Evolutionary conservation across 495 filamentous ascomycete genomes (phyloP).

Genomic region (Letharia lupina): DNA sequence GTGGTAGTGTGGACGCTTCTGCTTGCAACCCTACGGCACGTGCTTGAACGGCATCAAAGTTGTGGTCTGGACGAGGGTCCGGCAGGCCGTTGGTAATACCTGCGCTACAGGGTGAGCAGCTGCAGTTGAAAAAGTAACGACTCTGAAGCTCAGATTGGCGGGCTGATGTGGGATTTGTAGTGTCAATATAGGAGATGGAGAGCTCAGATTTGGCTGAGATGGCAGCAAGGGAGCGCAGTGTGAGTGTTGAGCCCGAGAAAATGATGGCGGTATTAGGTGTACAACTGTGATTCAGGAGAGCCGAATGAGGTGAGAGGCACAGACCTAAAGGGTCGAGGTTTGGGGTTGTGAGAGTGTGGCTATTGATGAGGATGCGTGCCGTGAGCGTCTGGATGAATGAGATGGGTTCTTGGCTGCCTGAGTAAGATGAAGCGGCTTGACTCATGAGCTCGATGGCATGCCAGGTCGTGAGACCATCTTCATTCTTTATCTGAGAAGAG

Average conservation of each 20-base stretch:
- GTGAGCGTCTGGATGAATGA: constrained; percentile 51
- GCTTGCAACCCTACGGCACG: constrained; percentile 24
- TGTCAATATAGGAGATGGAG: constrained; percentile 61
- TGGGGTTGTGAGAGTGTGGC: constrained; percentile 51
- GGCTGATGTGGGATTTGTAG: constrained; percentile 39
- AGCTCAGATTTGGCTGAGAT: constrained; percentile 53
- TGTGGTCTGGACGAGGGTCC: constrained; percentile 13
- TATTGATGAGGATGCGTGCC: constrained; percentile 43
- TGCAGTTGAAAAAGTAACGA: constrained; percentile 59
- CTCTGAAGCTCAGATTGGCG: constrained; percentile 46
- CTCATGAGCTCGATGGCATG: constrained; percentile 45
- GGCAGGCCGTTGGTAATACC: constrained; percentile 28
- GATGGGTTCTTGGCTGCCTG: constrained; percentile 41
- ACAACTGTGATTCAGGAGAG: constrained; percentile 63
- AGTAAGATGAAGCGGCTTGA: constrained; percentile 46
- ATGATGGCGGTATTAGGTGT: constrained; percentile 56
- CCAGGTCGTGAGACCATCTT: constrained; percentile 30
- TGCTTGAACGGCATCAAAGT: constrained; percentile 13
- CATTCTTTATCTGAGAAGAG: constrained; percentile 30
- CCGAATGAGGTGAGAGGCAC: constrained; percentile 45
- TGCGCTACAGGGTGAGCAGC: constrained; percentile 46
- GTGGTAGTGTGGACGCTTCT: constrained; percentile 26
- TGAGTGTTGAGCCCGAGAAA: constrained; percentile 47
- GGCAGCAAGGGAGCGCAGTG: constrained; percentile 37
- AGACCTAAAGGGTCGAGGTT: constrained; percentile 54